Percentiles rank a stretch among this genome's conserved stretches.
phyloP scores from a whole-genome alignment of 2,329 filamentous ascomycete genomes.

The Dactylellina cionopaga region DNA sequence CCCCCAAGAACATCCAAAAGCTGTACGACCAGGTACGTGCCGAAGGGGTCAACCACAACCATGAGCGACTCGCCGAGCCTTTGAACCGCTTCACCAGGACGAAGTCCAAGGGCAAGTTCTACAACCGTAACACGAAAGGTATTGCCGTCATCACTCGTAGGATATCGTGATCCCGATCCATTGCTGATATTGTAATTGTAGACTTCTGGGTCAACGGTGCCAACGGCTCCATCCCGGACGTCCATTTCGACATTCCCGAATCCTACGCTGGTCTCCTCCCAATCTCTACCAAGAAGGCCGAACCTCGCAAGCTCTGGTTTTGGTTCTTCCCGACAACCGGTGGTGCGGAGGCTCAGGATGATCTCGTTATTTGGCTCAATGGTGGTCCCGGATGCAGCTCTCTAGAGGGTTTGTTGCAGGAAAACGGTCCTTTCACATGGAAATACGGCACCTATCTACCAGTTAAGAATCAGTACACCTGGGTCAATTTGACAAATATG shows the following conservation, averaged over 20 bases:
- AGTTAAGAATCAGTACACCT: conserved; percentile 74
- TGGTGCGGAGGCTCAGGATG: conserved; percentile 65
- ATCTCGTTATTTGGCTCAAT: conserved; percentile 72
- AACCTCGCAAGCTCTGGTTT: conserved; percentile 69
- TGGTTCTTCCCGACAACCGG: conserved; percentile 72
- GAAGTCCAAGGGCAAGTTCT: conserved; percentile 53
- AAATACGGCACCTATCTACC: conserved; percentile 74
- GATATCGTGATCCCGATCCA: no score
- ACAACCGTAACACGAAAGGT: conserved; percentile 57
- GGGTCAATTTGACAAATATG: conserved; percentile 79
- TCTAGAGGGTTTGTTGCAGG: conserved; percentile 75
- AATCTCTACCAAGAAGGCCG: conserved; percentile 65
- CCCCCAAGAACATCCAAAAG: conserved; percentile 25
- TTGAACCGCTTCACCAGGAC: neutral
- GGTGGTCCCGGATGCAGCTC: conserved; percentile 69
- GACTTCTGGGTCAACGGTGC: conserved; percentile 73
- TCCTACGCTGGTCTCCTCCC: conserved; percentile 73
- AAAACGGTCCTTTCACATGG: conserved; percentile 80
- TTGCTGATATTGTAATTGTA: conserved; percentile 56
- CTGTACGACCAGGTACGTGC: conserved; percentile 13
- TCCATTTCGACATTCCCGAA: conserved; percentile 75
- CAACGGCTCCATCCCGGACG: conserved; percentile 69
- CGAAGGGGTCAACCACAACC: neutral
- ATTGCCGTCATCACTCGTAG: conserved; percentile 13
- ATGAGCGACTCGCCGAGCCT: conserved; percentile 1